Evolutionary conservation across 176 grass and related monocot genomes (phyloP).

Genomic region (Thalia dealbata): DNA sequence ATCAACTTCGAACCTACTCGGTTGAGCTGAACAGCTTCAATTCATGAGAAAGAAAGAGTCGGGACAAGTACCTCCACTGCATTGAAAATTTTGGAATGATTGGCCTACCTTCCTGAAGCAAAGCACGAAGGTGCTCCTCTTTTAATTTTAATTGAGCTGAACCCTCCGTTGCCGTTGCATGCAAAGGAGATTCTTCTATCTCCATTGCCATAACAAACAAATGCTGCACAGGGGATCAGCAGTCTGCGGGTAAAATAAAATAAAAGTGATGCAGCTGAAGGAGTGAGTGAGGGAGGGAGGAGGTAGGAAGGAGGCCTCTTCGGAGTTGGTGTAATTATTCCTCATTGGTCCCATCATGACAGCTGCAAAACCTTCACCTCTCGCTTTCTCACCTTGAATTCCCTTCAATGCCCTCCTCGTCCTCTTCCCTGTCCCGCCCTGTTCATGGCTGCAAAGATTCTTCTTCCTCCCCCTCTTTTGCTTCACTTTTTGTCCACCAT

Average conservation of each 20-base stretch:
- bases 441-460: neutral
- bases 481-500: neutral
- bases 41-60: too few species aligned
- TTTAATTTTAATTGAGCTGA: too few species aligned
- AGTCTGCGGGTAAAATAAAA: neutral
- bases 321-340: neutral
- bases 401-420: neutral
- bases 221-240: neutral
- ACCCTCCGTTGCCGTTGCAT: too few species aligned
- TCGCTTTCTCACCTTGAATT: constrained; percentile 1
- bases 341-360: neutral
- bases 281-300: neutral
- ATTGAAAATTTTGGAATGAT: too few species aligned
- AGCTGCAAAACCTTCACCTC: constrained; percentile 2
- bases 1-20: too few species aligned
- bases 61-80: too few species aligned
- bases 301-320: neutral
- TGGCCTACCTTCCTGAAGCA: too few species aligned
- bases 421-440: neutral
- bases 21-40: too few species aligned
- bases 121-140: too few species aligned
- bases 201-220: too few species aligned
- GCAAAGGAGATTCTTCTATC: too few species aligned
- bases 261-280: neutral
- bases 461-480: too few species aligned